A percentile compares a stretch with the other conserved stretches of the same genome.
Evolutionary conservation across 1,284 basidiomycete species (phyloP).

Genomic region (Cutaneotrichosporon cutaneum): DNA sequence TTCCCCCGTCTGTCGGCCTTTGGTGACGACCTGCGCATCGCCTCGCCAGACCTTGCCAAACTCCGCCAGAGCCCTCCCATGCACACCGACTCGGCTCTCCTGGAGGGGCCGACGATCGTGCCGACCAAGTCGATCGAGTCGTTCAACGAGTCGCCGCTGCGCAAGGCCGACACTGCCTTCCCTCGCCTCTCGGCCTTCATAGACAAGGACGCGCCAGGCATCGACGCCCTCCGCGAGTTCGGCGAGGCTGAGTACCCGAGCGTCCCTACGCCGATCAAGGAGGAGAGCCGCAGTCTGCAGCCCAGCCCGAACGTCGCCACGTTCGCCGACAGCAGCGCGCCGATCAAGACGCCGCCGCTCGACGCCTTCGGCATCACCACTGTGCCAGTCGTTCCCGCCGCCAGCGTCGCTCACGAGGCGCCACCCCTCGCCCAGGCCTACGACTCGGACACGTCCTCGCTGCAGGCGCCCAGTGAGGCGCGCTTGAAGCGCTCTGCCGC

Average conservation of each 20-base stretch:
- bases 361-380: not conserved
- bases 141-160: constrained; percentile 6
- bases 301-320: constrained; percentile 4
- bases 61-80: constrained; percentile 1
- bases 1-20: constrained; percentile 9
- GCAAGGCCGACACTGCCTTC: constrained; percentile 14
- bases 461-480: not conserved
- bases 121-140: constrained; percentile 8
- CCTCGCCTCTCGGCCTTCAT: constrained; percentile 11
- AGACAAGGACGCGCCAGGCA: constrained; percentile 8
- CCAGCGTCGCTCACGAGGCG: not conserved
- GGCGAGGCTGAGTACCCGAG: not conserved
- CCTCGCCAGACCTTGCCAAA: not conserved
- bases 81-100: not conserved
- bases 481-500: constrained; percentile 12
- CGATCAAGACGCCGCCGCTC: not conserved
- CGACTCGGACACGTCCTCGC: constrained; percentile 6
- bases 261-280: constrained; percentile 4
- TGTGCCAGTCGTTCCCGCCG: not conserved
- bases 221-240: not conserved
- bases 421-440: not conserved
- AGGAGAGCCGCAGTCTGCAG: constrained; percentile 7
- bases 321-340: not conserved
- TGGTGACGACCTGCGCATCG: constrained; percentile 4
- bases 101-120: not conserved